Evolutionary conservation across 139 green algal species (phyloP).

Genomic region (Coelastrella sp.): DNA sequence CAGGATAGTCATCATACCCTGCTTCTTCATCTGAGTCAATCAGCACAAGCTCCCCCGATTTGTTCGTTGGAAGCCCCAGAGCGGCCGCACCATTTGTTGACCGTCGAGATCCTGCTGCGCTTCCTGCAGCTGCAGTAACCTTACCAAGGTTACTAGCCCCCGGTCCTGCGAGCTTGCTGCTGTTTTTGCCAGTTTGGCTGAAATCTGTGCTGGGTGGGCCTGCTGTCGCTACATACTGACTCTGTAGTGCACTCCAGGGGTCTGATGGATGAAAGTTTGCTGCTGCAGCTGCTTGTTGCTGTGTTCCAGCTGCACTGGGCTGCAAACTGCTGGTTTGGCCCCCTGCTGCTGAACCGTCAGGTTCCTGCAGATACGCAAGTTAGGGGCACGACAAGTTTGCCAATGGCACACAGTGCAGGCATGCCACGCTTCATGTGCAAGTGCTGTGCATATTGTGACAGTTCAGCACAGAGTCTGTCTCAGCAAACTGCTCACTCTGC

Average conservation of each 20-base stretch:
- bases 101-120: no score
- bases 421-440: neutral
- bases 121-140: neutral
- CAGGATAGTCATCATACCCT: neutral
- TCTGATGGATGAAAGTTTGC: neutral
- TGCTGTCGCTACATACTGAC: slow-evolving; percentile 15
- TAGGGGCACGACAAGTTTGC: neutral
- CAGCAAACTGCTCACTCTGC: no score
- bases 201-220: slow-evolving; percentile 11
- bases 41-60: slow-evolving; percentile 13
- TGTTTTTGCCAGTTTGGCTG: neutral
- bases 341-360: no score
- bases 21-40: neutral
- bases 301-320: neutral
- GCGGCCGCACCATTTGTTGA: no score
- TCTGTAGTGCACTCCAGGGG: slow-evolving; percentile 31
- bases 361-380: no score
- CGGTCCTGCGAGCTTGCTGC: neutral
- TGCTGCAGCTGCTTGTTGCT: slow-evolving; percentile 1
- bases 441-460: neutral
- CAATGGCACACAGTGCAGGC: neutral
- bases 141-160: no score
- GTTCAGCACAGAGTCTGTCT: neutral
- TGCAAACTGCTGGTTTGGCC: no score
- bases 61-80: neutral